Percentiles rank a stretch among this genome's conserved stretches.
phyloP scores from a whole-genome alignment of 2,329 filamentous ascomycete genomes.

The Orbilia oligospora region DNA sequence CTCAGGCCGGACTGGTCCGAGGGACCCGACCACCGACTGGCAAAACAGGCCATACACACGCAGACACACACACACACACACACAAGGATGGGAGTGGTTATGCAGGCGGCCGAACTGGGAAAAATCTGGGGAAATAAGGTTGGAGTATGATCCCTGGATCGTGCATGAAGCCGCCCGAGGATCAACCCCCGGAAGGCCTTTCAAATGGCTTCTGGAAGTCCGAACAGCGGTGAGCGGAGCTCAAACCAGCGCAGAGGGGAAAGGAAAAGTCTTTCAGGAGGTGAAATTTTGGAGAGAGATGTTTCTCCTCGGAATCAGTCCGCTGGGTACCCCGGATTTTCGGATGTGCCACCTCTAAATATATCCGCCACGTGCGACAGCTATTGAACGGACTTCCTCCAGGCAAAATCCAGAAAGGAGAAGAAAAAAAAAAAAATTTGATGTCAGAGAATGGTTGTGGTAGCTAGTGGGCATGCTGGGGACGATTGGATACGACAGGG shows the following conservation, averaged over 20 bases:
- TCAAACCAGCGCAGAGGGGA: neutral
- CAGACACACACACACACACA: too few relatives aligned
- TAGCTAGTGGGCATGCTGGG: slow-evolving; percentile 1
- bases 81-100: slow-evolving; percentile 14
- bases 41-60: neutral
- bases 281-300: neutral
- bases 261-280: neutral
- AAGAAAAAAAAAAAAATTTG: neutral
- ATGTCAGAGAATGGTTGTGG: neutral
- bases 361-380: slow-evolving; percentile 18
- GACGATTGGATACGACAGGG: slow-evolving; percentile 26
- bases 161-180: slow-evolving; percentile 41
- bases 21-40: slow-evolving; percentile 1
- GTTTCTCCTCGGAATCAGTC: slow-evolving; percentile 25
- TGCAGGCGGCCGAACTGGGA: slow-evolving; percentile 21
- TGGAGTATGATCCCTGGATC: slow-evolving; percentile 33
- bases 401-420: slow-evolving; percentile 3
- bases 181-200: neutral
- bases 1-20: slow-evolving; percentile 12
- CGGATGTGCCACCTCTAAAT: slow-evolving; percentile 27
- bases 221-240: slow-evolving; percentile 22
- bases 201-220: slow-evolving; percentile 11
- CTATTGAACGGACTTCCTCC: slow-evolving; percentile 14
- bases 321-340: slow-evolving; percentile 47
- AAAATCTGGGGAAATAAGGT: slow-evolving; percentile 57